Conservation (phyloP, 768 basidiomycete genomes). For the Phanerodontia chrysosporium region DNA sequence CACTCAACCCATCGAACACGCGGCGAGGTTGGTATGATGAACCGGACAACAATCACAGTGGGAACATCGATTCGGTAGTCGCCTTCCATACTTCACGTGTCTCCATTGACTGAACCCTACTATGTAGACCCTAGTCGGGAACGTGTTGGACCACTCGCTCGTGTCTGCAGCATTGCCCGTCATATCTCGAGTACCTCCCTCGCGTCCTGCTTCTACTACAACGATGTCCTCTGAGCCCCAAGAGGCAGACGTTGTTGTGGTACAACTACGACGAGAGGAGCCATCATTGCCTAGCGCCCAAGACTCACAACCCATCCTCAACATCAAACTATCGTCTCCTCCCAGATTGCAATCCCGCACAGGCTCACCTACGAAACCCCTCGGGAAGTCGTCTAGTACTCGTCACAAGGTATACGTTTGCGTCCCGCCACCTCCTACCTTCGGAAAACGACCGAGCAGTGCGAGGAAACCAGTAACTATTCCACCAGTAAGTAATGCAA, state of each 20-base stretch:
- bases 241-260: neutral
- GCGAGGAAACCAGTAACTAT: neutral
- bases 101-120: neutral
- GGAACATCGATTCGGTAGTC: neutral
- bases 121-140: neutral
- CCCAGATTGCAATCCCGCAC: too few species aligned
- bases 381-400: neutral
- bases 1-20: constrained; percentile 37
- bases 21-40: constrained; percentile 62
- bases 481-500: too few species aligned
- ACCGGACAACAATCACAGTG: neutral
- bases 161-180: neutral
- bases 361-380: too few species aligned
- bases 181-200: neutral
- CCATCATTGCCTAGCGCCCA: too few species aligned
- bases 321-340: too few species aligned
- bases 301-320: too few species aligned
- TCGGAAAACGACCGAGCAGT: too few species aligned
- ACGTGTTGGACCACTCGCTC: neutral
- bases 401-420: neutral
- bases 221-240: neutral
- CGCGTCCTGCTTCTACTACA: neutral
- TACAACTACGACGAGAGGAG: too few species aligned
- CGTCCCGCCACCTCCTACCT: neutral
- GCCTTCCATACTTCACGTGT: neutral